These are phyloP conservation scores for Phaeophleospora eucalypticola DNA, from an alignment of 2,329 filamentous ascomycete species.

Conservation along the genomic window DNA sequence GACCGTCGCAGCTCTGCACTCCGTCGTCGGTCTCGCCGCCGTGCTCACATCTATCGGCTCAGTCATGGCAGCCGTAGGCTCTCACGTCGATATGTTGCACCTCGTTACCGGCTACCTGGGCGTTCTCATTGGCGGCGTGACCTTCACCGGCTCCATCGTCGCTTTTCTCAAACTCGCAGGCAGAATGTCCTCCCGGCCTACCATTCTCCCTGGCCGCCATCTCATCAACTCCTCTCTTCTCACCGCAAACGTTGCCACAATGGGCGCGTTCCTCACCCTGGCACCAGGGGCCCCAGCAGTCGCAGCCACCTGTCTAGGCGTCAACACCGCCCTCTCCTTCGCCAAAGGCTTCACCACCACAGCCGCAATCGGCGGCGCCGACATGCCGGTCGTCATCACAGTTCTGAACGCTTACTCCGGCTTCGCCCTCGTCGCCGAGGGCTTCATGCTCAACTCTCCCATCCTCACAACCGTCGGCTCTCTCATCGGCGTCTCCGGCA, in stretches of 20 bases:
- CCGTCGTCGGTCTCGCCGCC: slow-evolving; percentile 82
- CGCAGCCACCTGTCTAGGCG: slow-evolving; percentile 71
- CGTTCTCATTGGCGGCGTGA: slow-evolving; percentile 76
- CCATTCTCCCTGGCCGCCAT: slow-evolving; percentile 69
- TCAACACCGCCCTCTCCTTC: slow-evolving; percentile 75
- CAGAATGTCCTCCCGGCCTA: slow-evolving; percentile 73
- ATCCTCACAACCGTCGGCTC: slow-evolving; percentile 81
- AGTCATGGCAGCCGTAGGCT: slow-evolving; percentile 66
- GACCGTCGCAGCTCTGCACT: slow-evolving; percentile 83
- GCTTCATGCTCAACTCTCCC: slow-evolving; percentile 86
- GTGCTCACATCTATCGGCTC: slow-evolving; percentile 85
- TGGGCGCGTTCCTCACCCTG: slow-evolving; percentile 77
- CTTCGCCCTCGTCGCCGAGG: slow-evolving; percentile 84
- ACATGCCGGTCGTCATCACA: slow-evolving; percentile 90
- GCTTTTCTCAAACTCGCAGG: slow-evolving; percentile 85
- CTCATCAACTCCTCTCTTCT: slow-evolving; percentile 70
- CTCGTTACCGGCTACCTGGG: slow-evolving; percentile 83
- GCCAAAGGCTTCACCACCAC: slow-evolving; percentile 85
- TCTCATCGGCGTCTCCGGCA: slow-evolving; percentile 82
- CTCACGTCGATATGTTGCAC: slow-evolving; percentile 69
- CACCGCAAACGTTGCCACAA: slow-evolving; percentile 72
- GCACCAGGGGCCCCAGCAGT: slow-evolving; percentile 73
- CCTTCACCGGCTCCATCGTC: slow-evolving; percentile 86
- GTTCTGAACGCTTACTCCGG: slow-evolving; percentile 88
- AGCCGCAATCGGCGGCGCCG: slow-evolving; percentile 82